These are phyloP conservation scores for Penicillium atrosanguineum DNA, from an alignment of 495 filamentous ascomycete genomes.

Conservation along the genomic window DNA sequence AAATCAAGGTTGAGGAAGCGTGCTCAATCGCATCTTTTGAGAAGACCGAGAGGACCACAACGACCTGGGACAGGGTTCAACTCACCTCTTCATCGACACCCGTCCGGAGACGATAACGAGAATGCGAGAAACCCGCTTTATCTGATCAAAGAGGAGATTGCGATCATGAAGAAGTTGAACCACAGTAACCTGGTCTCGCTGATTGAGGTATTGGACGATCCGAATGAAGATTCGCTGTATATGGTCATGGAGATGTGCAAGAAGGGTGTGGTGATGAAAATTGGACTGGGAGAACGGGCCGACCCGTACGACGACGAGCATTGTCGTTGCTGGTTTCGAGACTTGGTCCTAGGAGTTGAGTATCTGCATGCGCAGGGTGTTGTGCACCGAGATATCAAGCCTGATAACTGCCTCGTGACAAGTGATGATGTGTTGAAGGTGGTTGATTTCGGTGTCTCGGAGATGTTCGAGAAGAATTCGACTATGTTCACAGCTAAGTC, in stretches of 20 bases:
- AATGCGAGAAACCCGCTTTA: slow-evolving; percentile 76
- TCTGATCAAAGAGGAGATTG: slow-evolving; percentile 93
- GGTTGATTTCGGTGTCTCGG: slow-evolving; percentile 96
- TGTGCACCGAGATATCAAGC: slow-evolving; percentile 96
- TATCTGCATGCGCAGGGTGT: slow-evolving; percentile 95
- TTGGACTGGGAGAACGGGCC: slow-evolving; percentile 78
- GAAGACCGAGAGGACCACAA: slow-evolving; percentile 57
- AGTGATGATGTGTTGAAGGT: slow-evolving; percentile 91
- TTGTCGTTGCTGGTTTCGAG: slow-evolving; percentile 90
- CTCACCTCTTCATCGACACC: slow-evolving; percentile 56
- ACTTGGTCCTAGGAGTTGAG: slow-evolving; percentile 93
- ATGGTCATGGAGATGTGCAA: slow-evolving; percentile 99
- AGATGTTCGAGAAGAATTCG: slow-evolving; percentile 90
- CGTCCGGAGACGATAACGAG: slow-evolving; percentile 47
- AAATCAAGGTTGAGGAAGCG: slow-evolving; percentile 90
- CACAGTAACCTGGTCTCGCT: slow-evolving; percentile 90
- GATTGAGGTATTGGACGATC: slow-evolving; percentile 93
- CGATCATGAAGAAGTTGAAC: slow-evolving; percentile 98
- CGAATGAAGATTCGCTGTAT: slow-evolving; percentile 90
- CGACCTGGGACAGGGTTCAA: slow-evolving; percentile 61
- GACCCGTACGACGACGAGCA: slow-evolving; percentile 80
- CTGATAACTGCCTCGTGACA: slow-evolving; percentile 90
- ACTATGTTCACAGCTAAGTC: slow-evolving; percentile 93
- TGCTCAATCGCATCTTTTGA: slow-evolving; percentile 86
- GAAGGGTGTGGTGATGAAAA: slow-evolving; percentile 96